Evolutionary conservation across 139 green algal species (phyloP), one percentile per base, ranked within the genome.

Genomic region (Chlamydomonas incerta): DNA sequence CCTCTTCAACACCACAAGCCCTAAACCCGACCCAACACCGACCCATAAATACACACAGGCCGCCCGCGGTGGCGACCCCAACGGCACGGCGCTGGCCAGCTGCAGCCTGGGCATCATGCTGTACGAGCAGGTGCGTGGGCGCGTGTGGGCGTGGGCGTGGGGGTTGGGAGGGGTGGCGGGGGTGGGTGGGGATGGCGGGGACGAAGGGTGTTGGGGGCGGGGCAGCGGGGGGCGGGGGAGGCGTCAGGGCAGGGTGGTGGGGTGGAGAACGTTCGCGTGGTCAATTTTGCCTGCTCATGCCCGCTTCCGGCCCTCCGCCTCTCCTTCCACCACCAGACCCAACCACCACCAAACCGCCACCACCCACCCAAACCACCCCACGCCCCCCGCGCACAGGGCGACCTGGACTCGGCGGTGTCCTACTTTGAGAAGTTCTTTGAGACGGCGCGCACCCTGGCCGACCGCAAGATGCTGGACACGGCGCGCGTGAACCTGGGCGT

Each of bases 351-450:
- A 13, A 17, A 3, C 57, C 57, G 6, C 57, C 57, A 63, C 57
- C 3, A 91, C 93, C 41, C 46, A 6, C 17, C 6, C 47, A n/a
- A 5, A 8, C 46, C 20, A 62, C 4, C 29, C 33, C 46, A 4
- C 15, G 9, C 20, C 46, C 17, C 18, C 14, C 31, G 10, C 14
- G 10, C 57, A 26, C 57, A 72, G 47, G 80, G 80, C 66, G 68
- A 88, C 29, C 73, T 91, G 77, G 70, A 93, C 67, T 60, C 74
- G 31, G 87, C 92, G 4, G 89, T 93, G 28, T 89, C 75, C 33
- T 96, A 94, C 91, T 96, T 97, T 83, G 93, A 96, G 70, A 92
- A 93, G 29, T 97, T 95, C 88, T 97, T 94, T 87, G 94, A 96
- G 82, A 80, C 94, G 24, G 92, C 92, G 28, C 89, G 92, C 58